phyloP scores from a whole-genome alignment of 306 rosid species.

The Cyclanthera cordifolia region DNA sequence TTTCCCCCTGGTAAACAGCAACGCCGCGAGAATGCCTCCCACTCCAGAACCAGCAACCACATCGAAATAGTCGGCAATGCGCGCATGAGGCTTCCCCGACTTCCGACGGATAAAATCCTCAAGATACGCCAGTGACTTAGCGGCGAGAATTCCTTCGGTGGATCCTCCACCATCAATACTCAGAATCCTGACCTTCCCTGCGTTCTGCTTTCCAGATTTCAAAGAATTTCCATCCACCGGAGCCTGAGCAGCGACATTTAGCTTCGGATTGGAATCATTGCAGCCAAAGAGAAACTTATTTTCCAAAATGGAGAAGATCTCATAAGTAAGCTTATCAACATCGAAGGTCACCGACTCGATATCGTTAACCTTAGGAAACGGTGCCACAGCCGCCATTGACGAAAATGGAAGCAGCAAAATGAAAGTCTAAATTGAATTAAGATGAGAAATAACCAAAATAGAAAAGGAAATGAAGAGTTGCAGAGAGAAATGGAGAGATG shows the following conservation, averaged over 20 bases:
- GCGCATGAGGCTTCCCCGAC: slow-evolving; percentile 43
- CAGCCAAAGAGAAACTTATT: slow-evolving; percentile 79
- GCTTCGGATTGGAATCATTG: slow-evolving; percentile 5
- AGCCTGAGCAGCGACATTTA: background rate
- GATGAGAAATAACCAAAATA: too few relatives aligned
- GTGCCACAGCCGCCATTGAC: slow-evolving; percentile 69
- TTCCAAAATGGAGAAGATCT: slow-evolving; percentile 85
- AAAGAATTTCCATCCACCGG: background rate
- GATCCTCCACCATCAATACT: slow-evolving; percentile 71
- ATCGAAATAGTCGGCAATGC: slow-evolving; percentile 54
- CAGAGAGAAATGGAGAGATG: background rate
- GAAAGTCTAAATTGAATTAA: background rate
- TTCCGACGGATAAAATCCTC: slow-evolving; percentile 48
- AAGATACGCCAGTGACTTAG: slow-evolving; percentile 52
- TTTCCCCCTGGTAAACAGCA: slow-evolving; percentile 54
- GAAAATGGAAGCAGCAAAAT: background rate
- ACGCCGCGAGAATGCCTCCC: slow-evolving; percentile 73
- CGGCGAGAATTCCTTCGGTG: slow-evolving; percentile 84
- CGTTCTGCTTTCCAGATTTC: slow-evolving; percentile 35
- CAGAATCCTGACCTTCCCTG: slow-evolving; percentile 65
- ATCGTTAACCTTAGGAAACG: slow-evolving; percentile 30
- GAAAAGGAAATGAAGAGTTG: background rate
- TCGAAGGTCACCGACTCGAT: slow-evolving; percentile 23
- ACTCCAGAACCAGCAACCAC: slow-evolving; percentile 75
- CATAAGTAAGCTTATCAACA: slow-evolving; percentile 74